A percentile compares a stretch with the other conserved stretches of the same genome.
phyloP scores from a whole-genome alignment of 495 filamentous ascomycete species.

The Thozetella sp. region DNA sequence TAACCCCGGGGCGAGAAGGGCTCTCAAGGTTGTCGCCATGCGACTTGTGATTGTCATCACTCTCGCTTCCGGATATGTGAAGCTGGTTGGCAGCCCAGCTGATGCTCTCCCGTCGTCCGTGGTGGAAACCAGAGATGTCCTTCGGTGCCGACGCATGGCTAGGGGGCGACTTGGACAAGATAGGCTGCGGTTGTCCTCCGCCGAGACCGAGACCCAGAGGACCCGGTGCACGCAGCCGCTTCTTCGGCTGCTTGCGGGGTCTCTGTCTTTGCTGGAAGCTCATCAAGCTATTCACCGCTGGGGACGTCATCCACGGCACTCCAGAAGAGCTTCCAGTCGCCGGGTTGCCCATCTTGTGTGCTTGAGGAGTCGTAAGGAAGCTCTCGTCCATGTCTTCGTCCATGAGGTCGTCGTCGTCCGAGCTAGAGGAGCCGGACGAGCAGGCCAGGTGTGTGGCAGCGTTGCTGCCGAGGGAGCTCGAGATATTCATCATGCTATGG shows the following conservation, averaged over 20 bases:
- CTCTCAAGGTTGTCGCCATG: constrained; percentile 45
- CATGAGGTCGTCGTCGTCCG: constrained; percentile 78
- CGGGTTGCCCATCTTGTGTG: constrained; percentile 43
- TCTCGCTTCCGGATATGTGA: constrained; percentile 78
- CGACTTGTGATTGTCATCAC: constrained; percentile 70
- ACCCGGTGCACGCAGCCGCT: constrained; percentile 25
- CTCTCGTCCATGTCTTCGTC: constrained; percentile 81
- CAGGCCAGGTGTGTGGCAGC: constrained; percentile 58
- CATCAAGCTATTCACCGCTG: constrained; percentile 69
- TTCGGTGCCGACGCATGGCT: constrained; percentile 24
- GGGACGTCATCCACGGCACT: constrained; percentile 60
- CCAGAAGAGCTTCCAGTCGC: constrained; percentile 52
- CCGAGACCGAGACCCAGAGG: constrained; percentile 36
- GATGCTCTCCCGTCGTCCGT: constrained; percentile 77
- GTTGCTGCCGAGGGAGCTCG: constrained; percentile 84
- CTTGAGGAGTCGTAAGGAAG: constrained; percentile 70
- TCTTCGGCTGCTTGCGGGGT: constrained; percentile 57
- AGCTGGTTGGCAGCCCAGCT: constrained; percentile 85
- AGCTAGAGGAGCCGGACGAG: constrained; percentile 74
- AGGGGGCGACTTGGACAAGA: constrained; percentile 44
- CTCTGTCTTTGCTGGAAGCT: constrained; percentile 79
- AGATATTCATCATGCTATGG: constrained; percentile 52
- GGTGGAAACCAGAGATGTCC: constrained; percentile 35
- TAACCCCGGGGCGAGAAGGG: constrained; percentile 52
- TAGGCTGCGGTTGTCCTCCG: constrained; percentile 17